A percentile compares a stretch with the other conserved stretches of the same genome.
Conservation (phyloP, 2,329 filamentous ascomycete species). For the Madurella fahalii region DNA sequence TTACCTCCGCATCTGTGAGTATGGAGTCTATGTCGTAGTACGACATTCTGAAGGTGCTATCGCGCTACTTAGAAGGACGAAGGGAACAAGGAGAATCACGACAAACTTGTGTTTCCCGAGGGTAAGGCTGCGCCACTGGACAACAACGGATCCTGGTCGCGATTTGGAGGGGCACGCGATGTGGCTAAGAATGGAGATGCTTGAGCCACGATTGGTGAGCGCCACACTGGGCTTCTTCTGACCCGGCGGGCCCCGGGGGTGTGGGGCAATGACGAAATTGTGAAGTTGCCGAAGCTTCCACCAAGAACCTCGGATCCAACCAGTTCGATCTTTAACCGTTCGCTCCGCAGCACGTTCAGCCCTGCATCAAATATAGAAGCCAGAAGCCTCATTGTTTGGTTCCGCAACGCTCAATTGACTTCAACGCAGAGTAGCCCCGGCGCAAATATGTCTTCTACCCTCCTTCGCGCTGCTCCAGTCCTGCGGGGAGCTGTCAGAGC, state of each 20-base stretch:
- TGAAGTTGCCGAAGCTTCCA: slow-evolving; percentile 21
- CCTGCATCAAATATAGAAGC: not conserved
- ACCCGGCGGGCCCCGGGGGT: not conserved
- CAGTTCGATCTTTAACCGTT: slow-evolving; percentile 4
- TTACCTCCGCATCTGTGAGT: slow-evolving; percentile 76
- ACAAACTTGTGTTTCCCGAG: not conserved
- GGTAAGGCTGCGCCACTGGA: not conserved
- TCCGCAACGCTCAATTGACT: slow-evolving; percentile 11
- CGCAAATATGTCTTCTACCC: slow-evolving; percentile 64
- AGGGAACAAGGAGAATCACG: not conserved
- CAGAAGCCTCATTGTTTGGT: not conserved
- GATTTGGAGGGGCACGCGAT: slow-evolving; percentile 4
- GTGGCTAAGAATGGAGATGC: not conserved
- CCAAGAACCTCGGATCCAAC: slow-evolving; percentile 21
- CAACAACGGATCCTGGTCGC: slow-evolving; percentile 1
- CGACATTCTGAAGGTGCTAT: slow-evolving; percentile 45
- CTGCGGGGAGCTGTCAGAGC: slow-evolving; percentile 68
- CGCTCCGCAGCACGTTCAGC: not conserved
- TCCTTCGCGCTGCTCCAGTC: slow-evolving; percentile 67
- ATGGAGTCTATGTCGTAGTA: slow-evolving; percentile 86
- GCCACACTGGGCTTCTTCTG: no score
- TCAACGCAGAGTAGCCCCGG: slow-evolving; percentile 5
- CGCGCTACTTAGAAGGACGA: not conserved
- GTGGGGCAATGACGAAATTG: slow-evolving; percentile 25
- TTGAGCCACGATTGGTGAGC: no score